These are phyloP conservation scores for Neofusicoccum umdonicola DNA, from an alignment of 2,329 filamentous ascomycete species.

Conservation along the genomic window DNA sequence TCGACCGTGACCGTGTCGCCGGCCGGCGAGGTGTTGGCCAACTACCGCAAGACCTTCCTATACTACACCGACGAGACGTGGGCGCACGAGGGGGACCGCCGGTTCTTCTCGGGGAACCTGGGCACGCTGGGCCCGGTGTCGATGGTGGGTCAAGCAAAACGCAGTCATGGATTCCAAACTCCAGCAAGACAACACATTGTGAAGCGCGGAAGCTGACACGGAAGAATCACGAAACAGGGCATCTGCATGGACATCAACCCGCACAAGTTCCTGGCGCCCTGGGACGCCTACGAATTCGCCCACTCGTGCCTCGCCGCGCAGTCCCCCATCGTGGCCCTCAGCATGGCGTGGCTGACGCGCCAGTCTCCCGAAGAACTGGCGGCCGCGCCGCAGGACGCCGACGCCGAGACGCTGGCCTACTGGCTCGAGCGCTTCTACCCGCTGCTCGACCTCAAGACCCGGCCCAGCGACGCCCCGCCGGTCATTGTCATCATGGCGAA, in stretches of 20 bases:
- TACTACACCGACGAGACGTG: slow-evolving; percentile 68
- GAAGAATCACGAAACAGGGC: slow-evolving; percentile 24
- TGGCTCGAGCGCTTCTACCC: slow-evolving; percentile 73
- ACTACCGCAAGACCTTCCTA: slow-evolving; percentile 64
- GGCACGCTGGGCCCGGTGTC: slow-evolving; percentile 34
- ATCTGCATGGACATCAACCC: slow-evolving; percentile 63
- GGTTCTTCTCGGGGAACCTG: slow-evolving; percentile 38
- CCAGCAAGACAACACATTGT: not conserved
- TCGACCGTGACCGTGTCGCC: slow-evolving; percentile 58
- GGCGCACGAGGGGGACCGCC: slow-evolving; percentile 51
- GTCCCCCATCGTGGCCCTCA: slow-evolving; percentile 65
- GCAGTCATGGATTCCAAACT: not conserved
- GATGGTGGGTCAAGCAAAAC: not conserved
- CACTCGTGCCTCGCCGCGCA: slow-evolving; percentile 56
- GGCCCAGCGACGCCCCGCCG: slow-evolving; percentile 38
- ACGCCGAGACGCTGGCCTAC: slow-evolving; percentile 71
- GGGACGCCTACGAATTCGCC: slow-evolving; percentile 57
- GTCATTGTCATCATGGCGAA: slow-evolving; percentile 71
- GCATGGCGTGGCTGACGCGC: slow-evolving; percentile 75
- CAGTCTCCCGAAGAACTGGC: slow-evolving; percentile 48
- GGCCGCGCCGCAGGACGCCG: slow-evolving; percentile 55
- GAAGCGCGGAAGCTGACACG: not conserved
- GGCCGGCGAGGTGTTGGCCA: slow-evolving; percentile 52
- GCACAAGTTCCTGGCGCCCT: slow-evolving; percentile 59
- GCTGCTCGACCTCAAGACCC: slow-evolving; percentile 27